Evolutionary conservation across 1,284 basidiomycete species (phyloP).

Genomic region (Pseudomicrostroma phylloplanum): DNA sequence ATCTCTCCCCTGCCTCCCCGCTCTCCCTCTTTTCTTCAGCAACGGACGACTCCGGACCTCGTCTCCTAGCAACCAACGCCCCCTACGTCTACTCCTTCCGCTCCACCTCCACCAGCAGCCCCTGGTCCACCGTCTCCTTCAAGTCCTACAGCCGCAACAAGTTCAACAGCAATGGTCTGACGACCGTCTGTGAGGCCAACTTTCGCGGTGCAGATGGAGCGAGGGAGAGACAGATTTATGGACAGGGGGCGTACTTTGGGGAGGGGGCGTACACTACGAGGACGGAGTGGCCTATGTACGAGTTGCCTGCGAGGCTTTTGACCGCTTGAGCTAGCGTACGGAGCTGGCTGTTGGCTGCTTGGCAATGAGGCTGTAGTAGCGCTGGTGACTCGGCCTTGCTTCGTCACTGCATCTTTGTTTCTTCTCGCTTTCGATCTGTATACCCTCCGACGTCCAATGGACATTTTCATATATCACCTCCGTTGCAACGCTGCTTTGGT

Average conservation of each 20-base stretch:
- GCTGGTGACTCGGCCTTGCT: too few species aligned
- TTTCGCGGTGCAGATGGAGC: slow-evolving; percentile 15
- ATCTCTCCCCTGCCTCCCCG: too few species aligned
- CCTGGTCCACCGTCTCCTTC: slow-evolving; percentile 33
- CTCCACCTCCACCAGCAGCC: slow-evolving; percentile 19
- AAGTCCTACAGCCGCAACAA: slow-evolving; percentile 24
- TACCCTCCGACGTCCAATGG: too few species aligned
- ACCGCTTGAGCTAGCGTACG: neutral
- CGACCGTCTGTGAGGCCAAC: slow-evolving; percentile 36
- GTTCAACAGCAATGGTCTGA: slow-evolving; percentile 37
- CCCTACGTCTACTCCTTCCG: slow-evolving; percentile 38
- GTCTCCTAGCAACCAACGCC: slow-evolving; percentile 39
- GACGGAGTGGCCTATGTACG: slow-evolving; percentile 30
- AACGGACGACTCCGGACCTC: slow-evolving; percentile 6
- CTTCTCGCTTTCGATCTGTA: too few species aligned
- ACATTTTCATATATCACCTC: too few species aligned
- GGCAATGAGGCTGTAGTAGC: too few species aligned
- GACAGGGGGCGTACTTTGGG: slow-evolving; percentile 43
- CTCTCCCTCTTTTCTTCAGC: too few species aligned
- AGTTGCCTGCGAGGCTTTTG: slow-evolving; percentile 19
- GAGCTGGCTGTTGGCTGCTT: too few species aligned
- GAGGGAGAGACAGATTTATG: slow-evolving; percentile 38
- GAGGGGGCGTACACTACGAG: slow-evolving; percentile 36
- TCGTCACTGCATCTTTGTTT: too few species aligned
- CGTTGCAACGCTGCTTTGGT: too few species aligned